Percentiles rank a stretch among this genome's conserved stretches.
Evolutionary conservation across 495 filamentous ascomycete genomes (phyloP).

Genomic region (Diplogelasinospora grovesii): DNA sequence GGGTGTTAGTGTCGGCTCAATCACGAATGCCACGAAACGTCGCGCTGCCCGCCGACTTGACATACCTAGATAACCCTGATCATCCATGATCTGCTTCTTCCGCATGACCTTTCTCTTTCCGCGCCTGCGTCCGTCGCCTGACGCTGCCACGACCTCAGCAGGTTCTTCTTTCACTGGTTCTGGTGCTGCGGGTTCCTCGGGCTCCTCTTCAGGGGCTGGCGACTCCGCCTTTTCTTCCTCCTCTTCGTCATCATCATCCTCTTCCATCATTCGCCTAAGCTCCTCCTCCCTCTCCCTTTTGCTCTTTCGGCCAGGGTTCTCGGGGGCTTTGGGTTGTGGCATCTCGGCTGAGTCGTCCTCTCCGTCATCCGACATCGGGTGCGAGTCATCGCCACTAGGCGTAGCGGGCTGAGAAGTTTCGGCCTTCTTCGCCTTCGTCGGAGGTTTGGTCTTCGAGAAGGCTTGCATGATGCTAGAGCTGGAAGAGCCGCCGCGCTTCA

Average conservation of each 20-base stretch:
- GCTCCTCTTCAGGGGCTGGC: conserved; percentile 13
- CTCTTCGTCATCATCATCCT: conserved; percentile 57
- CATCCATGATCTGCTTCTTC: conserved; percentile 85
- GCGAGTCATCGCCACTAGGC: conserved; percentile 50
- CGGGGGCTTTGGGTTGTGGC: conserved; percentile 30
- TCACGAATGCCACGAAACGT: neutral
- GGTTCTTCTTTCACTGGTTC: conserved; percentile 41
- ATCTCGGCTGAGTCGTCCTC: conserved; percentile 56
- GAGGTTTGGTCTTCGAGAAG: conserved; percentile 73
- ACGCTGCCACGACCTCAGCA: conserved; percentile 47
- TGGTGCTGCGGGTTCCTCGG: conserved; percentile 20
- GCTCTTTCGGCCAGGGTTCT: conserved; percentile 41
- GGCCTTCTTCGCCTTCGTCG: conserved; percentile 49
- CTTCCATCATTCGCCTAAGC: conserved; percentile 81
- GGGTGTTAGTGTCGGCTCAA: conserved; percentile 6
- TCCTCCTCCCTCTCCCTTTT: conserved; percentile 66
- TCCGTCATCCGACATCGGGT: conserved; percentile 66
- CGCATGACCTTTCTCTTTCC: conserved; percentile 79
- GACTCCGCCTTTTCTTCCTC: conserved; percentile 16
- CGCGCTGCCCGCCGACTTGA: too few species aligned
- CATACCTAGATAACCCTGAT: conserved; percentile 87
- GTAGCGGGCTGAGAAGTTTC: conserved; percentile 40
- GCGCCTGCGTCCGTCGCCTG: conserved; percentile 61
- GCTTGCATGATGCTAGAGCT: conserved; percentile 64
- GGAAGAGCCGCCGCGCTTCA: conserved; percentile 51